phyloP scores from a whole-genome alignment of 2,329 filamentous ascomycete species.

The Claviceps sp. region DNA sequence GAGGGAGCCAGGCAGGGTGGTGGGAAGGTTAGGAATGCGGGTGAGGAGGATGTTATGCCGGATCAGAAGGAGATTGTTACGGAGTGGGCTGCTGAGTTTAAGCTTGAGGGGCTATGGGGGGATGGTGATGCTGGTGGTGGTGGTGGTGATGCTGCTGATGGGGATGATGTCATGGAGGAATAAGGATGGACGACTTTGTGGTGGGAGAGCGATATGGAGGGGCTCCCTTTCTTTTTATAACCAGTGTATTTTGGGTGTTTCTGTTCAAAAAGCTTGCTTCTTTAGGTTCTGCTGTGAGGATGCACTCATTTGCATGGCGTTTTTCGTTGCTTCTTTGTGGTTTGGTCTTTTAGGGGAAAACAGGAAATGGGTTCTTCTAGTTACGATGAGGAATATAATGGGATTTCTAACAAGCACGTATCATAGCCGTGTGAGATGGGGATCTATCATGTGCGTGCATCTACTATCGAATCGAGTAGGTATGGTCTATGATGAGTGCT shows the following conservation, averaged over 20 bases:
- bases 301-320: background rate
- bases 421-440: too few relatives aligned
- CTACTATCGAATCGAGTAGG: too few relatives aligned
- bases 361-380: too few relatives aligned
- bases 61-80: constrained; percentile 81
- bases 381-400: too few relatives aligned
- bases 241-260: background rate
- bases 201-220: background rate
- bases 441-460: too few relatives aligned
- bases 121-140: constrained; percentile 30
- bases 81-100: constrained; percentile 90
- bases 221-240: background rate
- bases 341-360: background rate
- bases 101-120: constrained; percentile 84
- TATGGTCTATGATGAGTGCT: too few relatives aligned
- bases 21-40: constrained; percentile 20
- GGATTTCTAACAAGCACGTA: too few relatives aligned
- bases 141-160: constrained; percentile 14
- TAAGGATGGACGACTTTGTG: constrained; percentile 13
- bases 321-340: background rate
- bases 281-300: background rate
- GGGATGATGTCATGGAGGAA: constrained; percentile 38
- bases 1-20: constrained; percentile 15
- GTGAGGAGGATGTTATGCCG: constrained; percentile 33
- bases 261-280: too few relatives aligned